Evolutionary conservation across 1,139 yeast species (phyloP).

Genomic region (Taiozyma sp.): DNA sequence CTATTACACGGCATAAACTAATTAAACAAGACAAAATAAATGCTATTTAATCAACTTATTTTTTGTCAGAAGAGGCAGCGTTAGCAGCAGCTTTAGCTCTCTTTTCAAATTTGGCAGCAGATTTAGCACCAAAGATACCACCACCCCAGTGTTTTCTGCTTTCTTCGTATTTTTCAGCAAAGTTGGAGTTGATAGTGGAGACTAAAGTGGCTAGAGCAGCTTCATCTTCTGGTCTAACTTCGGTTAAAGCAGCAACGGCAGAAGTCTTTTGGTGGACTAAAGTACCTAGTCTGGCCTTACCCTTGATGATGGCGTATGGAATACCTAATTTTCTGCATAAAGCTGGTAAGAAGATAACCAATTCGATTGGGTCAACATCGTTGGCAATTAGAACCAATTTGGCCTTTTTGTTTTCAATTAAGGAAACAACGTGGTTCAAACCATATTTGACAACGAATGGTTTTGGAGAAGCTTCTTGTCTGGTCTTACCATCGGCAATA

Average conservation of each 20-base stretch:
- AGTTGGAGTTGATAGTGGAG: conserved; percentile 91
- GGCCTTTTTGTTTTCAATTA: conserved; percentile 97
- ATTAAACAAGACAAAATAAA: not conserved
- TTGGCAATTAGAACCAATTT: conserved; percentile 94
- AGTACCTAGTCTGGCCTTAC: conserved; percentile 98
- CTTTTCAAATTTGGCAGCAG: conserved; percentile 68
- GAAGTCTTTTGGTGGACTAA: conserved; percentile 95
- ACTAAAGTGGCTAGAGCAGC: conserved; percentile 87
- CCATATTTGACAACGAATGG: conserved; percentile 96
- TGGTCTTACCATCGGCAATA: conserved; percentile 94
- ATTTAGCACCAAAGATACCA: conserved; percentile 94
- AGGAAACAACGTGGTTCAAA: conserved; percentile 96
- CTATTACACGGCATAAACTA: not conserved
- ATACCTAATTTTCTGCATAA: conserved; percentile 82
- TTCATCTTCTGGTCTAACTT: conserved; percentile 89
- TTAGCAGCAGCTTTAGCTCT: conserved; percentile 41
- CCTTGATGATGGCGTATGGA: conserved; percentile 97
- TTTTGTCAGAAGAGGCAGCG: conserved; percentile 2
- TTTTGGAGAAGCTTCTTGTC: conserved; percentile 93
- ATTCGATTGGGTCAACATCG: conserved; percentile 98
- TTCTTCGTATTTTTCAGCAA: conserved; percentile 89
- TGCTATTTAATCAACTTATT: conserved; percentile 1
- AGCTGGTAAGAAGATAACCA: conserved; percentile 95
- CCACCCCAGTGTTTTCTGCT: conserved; percentile 99
- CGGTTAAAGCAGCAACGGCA: conserved; percentile 93